Percentiles rank a stretch among this genome's conserved stretches.
Conservation (phyloP, 306 rosid genomes). For the Gleditsia sinensis region DNA sequence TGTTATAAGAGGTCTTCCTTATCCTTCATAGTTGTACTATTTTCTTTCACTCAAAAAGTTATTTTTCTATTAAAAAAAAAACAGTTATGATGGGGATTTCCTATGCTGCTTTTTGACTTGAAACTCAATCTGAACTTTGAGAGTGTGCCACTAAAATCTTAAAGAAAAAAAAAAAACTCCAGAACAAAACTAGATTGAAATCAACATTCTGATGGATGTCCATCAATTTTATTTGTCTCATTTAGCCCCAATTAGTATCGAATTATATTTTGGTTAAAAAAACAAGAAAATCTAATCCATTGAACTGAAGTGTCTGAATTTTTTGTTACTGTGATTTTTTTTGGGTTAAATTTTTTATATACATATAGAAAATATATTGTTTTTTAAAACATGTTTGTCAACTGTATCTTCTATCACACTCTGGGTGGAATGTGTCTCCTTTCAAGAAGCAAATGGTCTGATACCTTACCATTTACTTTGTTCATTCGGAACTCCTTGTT, state of each 20-base stretch:
- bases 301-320: too few relatives aligned
- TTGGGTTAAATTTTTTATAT: background rate
- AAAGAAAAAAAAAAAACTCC: too few relatives aligned
- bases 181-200: too few relatives aligned
- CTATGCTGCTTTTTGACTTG: background rate
- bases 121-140: too few relatives aligned
- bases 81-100: too few relatives aligned
- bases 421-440: conserved; percentile 11
- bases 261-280: background rate
- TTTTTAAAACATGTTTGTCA: conserved; percentile 11
- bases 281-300: background rate
- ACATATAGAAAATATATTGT: background rate
- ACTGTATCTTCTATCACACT: background rate
- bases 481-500: conserved; percentile 15
- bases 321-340: background rate
- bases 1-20: background rate
- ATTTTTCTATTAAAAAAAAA: too few relatives aligned
- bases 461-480: background rate
- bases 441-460: background rate
- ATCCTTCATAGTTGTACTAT: background rate
- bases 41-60: background rate
- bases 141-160: too few relatives aligned
- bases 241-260: background rate
- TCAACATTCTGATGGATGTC: background rate
- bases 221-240: background rate